Conservation (phyloP, 495 filamentous ascomycete species). For the Aspergillus baeticus region DNA sequence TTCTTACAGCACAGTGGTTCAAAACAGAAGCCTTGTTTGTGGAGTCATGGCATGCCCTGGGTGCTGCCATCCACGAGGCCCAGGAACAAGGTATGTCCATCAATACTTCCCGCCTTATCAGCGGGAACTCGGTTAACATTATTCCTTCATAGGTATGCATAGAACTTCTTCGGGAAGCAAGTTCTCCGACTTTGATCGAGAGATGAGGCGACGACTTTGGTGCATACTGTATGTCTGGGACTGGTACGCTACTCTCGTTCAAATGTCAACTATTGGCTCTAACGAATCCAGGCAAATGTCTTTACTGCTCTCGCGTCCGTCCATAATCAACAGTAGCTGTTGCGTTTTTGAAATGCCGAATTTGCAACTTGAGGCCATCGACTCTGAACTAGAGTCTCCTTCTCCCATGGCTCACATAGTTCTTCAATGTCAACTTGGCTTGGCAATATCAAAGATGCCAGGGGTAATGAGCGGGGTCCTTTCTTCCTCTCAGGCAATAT, state of each 20-base stretch:
- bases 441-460: constrained; percentile 18
- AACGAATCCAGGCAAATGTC: constrained; percentile 31
- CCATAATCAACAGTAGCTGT: constrained; percentile 25
- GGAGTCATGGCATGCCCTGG: constrained; percentile 51
- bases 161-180: constrained; percentile 32
- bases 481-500: constrained; percentile 12
- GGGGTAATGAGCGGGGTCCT: constrained; percentile 9
- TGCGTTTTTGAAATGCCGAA: constrained; percentile 25
- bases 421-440: constrained; percentile 24
- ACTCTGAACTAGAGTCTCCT: constrained; percentile 11
- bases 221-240: constrained; percentile 40
- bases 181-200: constrained; percentile 41
- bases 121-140: neutral
- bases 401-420: constrained; percentile 26
- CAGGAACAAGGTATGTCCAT: constrained; percentile 45
- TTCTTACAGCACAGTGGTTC: constrained; percentile 50
- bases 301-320: constrained; percentile 24
- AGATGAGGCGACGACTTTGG: constrained; percentile 39
- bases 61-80: constrained; percentile 45
- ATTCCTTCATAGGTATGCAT: constrained; percentile 42
- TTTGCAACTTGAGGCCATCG: constrained; percentile 21
- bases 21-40: constrained; percentile 53
- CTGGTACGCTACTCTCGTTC: constrained; percentile 17
- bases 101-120: neutral
- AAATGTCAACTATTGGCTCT: too few relatives aligned